These are phyloP conservation scores for Lipomyces kockii DNA, from an alignment of 805 yeast genomes.

Conservation along the genomic window DNA sequence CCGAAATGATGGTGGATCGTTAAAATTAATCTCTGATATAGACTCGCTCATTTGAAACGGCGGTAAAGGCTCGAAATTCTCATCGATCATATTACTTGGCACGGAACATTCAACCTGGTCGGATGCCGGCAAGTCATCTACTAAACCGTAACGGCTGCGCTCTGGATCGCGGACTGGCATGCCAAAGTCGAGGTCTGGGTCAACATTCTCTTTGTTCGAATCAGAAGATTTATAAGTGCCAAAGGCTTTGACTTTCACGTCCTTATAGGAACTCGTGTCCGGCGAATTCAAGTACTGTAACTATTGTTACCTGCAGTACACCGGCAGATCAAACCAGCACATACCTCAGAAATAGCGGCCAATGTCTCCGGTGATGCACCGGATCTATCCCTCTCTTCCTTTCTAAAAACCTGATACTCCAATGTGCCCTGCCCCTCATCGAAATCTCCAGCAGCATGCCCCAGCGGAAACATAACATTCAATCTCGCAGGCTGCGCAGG, in stretches of 20 bases:
- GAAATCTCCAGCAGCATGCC: not conserved
- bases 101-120: not conserved
- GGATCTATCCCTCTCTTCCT: not conserved
- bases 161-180: not conserved
- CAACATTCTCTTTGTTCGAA: slow-evolving; percentile 27
- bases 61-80: not conserved
- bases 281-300: not conserved
- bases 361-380: slow-evolving; percentile 26
- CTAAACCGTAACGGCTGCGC: not conserved
- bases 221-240: slow-evolving; percentile 1
- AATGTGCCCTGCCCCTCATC: not conserved
- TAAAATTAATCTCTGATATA: slow-evolving; percentile 20
- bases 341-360: slow-evolving; percentile 26
- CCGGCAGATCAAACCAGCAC: not conserved
- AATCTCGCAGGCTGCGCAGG: slow-evolving; percentile 4
- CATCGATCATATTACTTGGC: not conserved
- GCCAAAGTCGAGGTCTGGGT: slow-evolving; percentile 16
- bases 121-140: not conserved
- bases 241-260: not conserved
- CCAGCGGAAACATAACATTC: not conserved
- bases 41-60: slow-evolving; percentile 20
- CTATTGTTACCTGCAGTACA: not conserved
- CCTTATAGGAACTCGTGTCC: not conserved
- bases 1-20: not conserved
- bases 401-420: not conserved